phyloP scores from a whole-genome alignment of 257 asterid genomes.

The Parsonsia alboflavescens region DNA sequence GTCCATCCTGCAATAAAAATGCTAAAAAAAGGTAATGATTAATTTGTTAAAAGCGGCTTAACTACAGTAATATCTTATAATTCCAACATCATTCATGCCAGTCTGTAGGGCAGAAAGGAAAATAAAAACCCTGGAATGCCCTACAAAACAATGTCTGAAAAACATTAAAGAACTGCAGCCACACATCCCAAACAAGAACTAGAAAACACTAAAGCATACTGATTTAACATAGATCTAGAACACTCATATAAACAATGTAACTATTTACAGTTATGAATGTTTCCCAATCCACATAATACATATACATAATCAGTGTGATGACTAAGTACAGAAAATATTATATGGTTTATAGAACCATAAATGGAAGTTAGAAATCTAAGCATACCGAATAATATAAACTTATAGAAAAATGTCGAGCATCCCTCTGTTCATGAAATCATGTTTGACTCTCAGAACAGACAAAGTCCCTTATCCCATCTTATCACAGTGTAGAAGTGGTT shows the following conservation, averaged over 20 bases:
- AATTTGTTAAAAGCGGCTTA: too few relatives aligned
- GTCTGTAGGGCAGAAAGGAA: too few relatives aligned
- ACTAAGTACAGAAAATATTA: neutral
- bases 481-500: conserved; percentile 59
- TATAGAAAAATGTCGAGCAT: neutral
- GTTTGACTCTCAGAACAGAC: conserved; percentile 28
- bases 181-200: neutral
- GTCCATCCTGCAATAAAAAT: too few relatives aligned
- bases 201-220: neutral
- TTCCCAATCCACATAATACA: conserved; percentile 7
- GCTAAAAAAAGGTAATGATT: too few relatives aligned
- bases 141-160: too few relatives aligned
- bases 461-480: conserved; percentile 55
- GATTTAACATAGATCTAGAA: neutral
- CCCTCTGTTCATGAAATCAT: neutral
- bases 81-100: too few relatives aligned
- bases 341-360: neutral
- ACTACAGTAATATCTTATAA: too few relatives aligned
- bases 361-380: neutral
- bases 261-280: conserved; percentile 8
- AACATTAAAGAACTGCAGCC: too few relatives aligned
- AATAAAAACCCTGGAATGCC: too few relatives aligned
- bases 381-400: neutral
- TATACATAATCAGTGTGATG: neutral
- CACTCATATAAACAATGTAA: neutral